These are phyloP conservation scores for Digitaria exilis DNA, from an alignment of 202 grass and related monocot species.

Conservation along the genomic window DNA sequence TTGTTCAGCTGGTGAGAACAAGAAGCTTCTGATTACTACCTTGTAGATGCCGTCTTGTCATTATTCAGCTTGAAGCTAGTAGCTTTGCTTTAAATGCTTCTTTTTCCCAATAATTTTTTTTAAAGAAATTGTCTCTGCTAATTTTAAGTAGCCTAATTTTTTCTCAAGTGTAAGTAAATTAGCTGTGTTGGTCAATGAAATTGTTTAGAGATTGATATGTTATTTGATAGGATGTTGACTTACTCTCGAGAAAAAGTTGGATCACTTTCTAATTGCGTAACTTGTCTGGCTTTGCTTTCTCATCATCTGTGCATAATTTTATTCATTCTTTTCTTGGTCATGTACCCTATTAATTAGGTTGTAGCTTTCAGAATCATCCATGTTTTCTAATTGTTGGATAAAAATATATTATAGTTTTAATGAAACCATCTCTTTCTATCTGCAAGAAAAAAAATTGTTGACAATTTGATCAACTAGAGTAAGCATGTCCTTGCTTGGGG, in stretches of 20 bases:
- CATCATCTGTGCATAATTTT: neutral
- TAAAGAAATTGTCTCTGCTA: no score
- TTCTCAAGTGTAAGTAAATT: no score
- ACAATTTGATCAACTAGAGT: neutral
- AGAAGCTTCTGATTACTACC: neutral
- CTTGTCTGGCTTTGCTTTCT: conserved; percentile 6
- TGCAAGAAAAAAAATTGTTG: neutral
- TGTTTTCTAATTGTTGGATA: neutral
- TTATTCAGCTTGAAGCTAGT: neutral
- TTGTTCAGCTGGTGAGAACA: conserved; percentile 68
- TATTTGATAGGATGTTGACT: conserved; percentile 24
- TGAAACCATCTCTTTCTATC: neutral
- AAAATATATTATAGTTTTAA: neutral
- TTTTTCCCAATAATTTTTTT: neutral
- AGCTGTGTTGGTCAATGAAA: neutral
- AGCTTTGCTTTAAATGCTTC: neutral
- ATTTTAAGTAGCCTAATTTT: neutral
- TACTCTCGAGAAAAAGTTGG: neutral
- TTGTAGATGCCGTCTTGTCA: neutral
- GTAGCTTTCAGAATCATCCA: neutral
- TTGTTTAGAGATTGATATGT: neutral
- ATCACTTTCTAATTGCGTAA: neutral
- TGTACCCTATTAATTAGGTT: neutral
- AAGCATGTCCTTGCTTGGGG: neutral
- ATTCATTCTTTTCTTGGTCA: neutral